Base-by-base conservation (phyloP, 2,329 filamentous ascomycete genomes). In the Sporothrix phasma region DNA sequence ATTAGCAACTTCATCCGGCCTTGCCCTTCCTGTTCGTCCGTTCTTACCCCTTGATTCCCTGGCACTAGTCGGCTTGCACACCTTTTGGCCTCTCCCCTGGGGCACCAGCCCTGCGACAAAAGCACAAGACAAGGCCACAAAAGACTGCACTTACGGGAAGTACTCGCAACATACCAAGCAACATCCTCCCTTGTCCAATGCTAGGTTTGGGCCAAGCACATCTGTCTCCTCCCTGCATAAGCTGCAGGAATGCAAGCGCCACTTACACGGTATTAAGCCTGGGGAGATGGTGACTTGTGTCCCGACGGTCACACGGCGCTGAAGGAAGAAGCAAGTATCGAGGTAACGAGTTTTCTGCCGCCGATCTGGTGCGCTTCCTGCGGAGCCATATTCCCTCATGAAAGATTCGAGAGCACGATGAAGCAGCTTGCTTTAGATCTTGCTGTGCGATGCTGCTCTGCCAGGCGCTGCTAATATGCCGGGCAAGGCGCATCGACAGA, bases 21-120 rank as follows among this genome's bases (percentile, higher is more conserved):
- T 56, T 11, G 31, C 51, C 10, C n/a, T 22, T 19, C 31, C 39
- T 22, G 37, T 56, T 37, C 31, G 31, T 56, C 29, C 39, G 37
- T 56, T 54, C 17, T 60, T 22, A 37, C 37, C 62, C 62, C 62
- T 64, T 64, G 62, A 61, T 64, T 54, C 26, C 58, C 24, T 51
- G 24, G 37, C n/a, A 24, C 53, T 64, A 63, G 51, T 7, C 26
- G 17, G n/a, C 19, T 56, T 31, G 10, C 47, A 17, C 26, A n/a
- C 29, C 37, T 22, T 29, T 29, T 39, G 51, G 31, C 17, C 2
- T 43, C 29, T 41, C 26, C 54, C 54, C 54, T 58, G 41, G 5
- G 47, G n/a, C 54, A 29, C 37, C 54, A 41, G 10, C 19, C 54
- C 56, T 31, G 22, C 39, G 17, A 29, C 39, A 46, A 19, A 43